Percentiles rank a stretch among this genome's conserved stretches.
phyloP scores from a whole-genome alignment of 108 stramenopile genomes.

The Epithemia pelagica region DNA sequence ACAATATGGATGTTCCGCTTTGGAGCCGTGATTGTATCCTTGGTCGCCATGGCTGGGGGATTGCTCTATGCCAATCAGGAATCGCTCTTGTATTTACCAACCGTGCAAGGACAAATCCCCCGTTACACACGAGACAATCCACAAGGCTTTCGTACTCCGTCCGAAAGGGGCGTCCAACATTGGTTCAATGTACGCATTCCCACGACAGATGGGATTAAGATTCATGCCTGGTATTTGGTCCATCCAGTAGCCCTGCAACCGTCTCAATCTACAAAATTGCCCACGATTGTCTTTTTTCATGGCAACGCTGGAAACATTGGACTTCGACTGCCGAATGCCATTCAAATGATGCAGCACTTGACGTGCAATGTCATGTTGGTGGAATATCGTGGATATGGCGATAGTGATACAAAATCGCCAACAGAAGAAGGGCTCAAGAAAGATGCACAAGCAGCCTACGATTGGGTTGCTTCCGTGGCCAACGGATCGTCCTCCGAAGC shows the following conservation, averaged over 20 bases:
- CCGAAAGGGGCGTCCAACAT: conserved; percentile 45
- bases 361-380: conserved; percentile 79
- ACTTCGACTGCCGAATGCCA: conserved; percentile 81
- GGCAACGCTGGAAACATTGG: conserved; percentile 99
- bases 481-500: background rate
- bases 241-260: conserved; percentile 24
- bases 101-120: conserved; percentile 55
- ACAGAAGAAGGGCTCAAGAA: conserved; percentile 75
- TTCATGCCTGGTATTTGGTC: conserved; percentile 87
- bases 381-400: conserved; percentile 93
- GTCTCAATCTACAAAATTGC: conserved; percentile 20
- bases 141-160: conserved; percentile 55
- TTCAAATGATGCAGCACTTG: conserved; percentile 60
- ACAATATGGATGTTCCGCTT: background rate
- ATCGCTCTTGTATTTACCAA: conserved; percentile 68
- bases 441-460: conserved; percentile 82
- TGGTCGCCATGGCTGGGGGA: conserved; percentile 30
- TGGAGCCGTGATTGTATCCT: conserved; percentile 18
- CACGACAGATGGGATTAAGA: conserved; percentile 49
- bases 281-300: conserved; percentile 93
- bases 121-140: conserved; percentile 59
- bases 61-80: conserved; percentile 68
- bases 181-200: conserved; percentile 56
- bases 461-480: conserved; percentile 16
- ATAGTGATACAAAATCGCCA: conserved; percentile 45